phyloP scores from a whole-genome alignment of 1,139 yeast genomes.

The Geotrichum restrictum region DNA sequence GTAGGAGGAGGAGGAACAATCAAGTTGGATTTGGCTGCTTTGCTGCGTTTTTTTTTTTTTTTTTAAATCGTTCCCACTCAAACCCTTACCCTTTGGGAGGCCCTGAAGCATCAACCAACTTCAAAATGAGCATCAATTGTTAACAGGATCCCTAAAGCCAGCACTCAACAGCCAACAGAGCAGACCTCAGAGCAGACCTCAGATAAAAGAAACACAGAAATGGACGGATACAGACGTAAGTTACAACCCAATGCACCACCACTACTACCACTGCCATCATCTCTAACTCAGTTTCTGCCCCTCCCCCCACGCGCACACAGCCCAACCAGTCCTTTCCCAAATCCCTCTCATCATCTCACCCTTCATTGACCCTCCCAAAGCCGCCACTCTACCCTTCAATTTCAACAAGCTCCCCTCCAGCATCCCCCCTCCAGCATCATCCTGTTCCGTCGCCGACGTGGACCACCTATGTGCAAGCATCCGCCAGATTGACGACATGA shows the following conservation, averaged over 20 bases:
- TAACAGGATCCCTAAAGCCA: neutral
- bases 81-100: conserved; percentile 10
- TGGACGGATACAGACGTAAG: conserved; percentile 21
- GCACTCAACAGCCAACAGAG: too few relatives aligned
- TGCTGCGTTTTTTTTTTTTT: conserved; percentile 17
- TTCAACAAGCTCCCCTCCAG: conserved; percentile 42
- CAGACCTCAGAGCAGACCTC: too few relatives aligned
- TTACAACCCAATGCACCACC: too few relatives aligned
- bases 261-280: too few relatives aligned
- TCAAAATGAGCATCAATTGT: neutral
- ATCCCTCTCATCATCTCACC: conserved; percentile 60
- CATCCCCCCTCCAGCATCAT: conserved; percentile 35
- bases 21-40: conserved; percentile 18
- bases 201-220: too few relatives aligned
- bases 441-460: conserved; percentile 28
- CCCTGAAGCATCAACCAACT: neutral
- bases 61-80: too few relatives aligned
- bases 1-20: neutral
- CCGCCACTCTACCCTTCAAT: conserved; percentile 52
- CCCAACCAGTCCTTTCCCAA: conserved; percentile 51
- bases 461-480: conserved; percentile 30
- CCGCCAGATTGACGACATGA: conserved; percentile 29
- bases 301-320: conserved; percentile 32
- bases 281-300: too few relatives aligned
- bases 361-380: conserved; percentile 53